Base-by-base conservation (phyloP, 179 eudicot genomes). In the Heliamphora pulchella region DNA sequence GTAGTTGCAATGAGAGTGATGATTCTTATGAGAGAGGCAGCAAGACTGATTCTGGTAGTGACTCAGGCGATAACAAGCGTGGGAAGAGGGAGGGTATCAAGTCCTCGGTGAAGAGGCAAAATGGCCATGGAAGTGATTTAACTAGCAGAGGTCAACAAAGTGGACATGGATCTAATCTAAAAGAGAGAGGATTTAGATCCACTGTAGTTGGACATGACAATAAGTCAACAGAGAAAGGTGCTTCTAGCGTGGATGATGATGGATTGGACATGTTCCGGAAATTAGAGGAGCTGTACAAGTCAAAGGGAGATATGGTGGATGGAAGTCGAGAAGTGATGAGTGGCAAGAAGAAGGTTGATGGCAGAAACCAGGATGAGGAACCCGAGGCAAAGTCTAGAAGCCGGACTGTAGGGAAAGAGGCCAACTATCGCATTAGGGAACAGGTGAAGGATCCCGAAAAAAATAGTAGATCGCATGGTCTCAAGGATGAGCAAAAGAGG, bases 321-420 rank as follows among this genome's bases (percentile, higher is more conserved):
- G 53, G 58, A 3, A 64, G 58, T 53, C 68, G 8, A 74, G 86
- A 78, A 78, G 69, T 53, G 46, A 74, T 14, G 9, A 75, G 79
- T 59, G 78, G 76, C 48, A 87, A 85, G 86, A 80, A 80, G 70
- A 87, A 87, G 80, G 69, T 61, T 9, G 87, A 82, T 48, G 70
- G 54, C 72, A 70, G 44, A 65, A 71, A 71, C 50, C 14, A 13
- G 61, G 79, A 83, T 53, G 86, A 79, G 55, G 85, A 80, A 50
- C 80, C 82, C 4, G 79, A 50, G 63, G 63, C 81, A 48, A 87
- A 87, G 84, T 83, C 82, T 68, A 87, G 83, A 77, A 85, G 84
- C 77, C 63, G 76, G 50, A 64, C 75, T 55, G 78, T 57, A 7
- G 59, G 81, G 39, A 83, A 86, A 75, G 88, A 82, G 71, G 57